phyloP scores from a whole-genome alignment of 2,329 filamentous ascomycete species.

The Sclerotinia glacialis region DNA sequence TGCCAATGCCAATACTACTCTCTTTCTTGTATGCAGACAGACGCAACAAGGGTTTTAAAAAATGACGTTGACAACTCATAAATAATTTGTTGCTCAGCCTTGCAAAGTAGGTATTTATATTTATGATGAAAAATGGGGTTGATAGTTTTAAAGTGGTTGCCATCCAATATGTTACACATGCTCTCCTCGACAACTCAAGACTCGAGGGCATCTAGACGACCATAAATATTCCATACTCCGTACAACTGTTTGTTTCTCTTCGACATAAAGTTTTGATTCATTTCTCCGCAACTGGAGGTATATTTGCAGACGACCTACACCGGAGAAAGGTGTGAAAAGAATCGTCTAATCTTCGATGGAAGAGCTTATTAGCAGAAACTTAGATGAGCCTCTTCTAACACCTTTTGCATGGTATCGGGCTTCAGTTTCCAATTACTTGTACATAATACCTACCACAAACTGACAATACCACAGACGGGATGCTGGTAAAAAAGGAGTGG shows the following conservation, averaged over 20 bases:
- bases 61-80: conserved; percentile 10
- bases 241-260: background rate
- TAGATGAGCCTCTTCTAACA: background rate
- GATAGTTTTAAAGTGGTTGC: too few species aligned
- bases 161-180: too few species aligned
- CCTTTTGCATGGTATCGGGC: background rate
- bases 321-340: background rate
- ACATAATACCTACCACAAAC: background rate
- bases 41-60: background rate
- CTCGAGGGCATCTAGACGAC: background rate
- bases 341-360: background rate
- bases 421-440: background rate
- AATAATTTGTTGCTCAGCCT: conserved; percentile 13
- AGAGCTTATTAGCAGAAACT: background rate
- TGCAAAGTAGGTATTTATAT: too few species aligned
- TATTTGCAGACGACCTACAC: background rate
- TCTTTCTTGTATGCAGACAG: background rate
- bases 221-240: background rate
- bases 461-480: background rate
- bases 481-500: background rate
- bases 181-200: background rate
- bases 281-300: background rate
- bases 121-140: too few species aligned
- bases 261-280: background rate
- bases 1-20: background rate